Evolutionary conservation across 352 stramenopile species (phyloP).

Genomic region (Phytophthora ramorum): DNA sequence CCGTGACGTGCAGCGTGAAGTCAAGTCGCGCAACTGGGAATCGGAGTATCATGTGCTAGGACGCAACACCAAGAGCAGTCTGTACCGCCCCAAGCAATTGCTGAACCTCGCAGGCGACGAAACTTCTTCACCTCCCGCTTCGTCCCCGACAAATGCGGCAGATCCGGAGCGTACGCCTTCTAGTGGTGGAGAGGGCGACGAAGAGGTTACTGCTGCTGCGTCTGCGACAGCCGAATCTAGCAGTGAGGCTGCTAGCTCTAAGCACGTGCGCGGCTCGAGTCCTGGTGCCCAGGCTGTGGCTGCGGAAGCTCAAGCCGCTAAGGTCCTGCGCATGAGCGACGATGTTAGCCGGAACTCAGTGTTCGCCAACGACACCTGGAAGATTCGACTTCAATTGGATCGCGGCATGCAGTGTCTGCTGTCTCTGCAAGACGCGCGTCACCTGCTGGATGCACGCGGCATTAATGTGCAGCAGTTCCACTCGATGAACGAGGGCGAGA

Average conservation of each 20-base stretch:
- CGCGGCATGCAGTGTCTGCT: slow-evolving; percentile 79
- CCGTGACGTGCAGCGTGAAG: slow-evolving; percentile 61
- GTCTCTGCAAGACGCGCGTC: slow-evolving; percentile 82
- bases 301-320: slow-evolving; percentile 38
- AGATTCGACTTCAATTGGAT: slow-evolving; percentile 74
- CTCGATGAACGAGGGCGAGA: slow-evolving; percentile 70
- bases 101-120: slow-evolving; percentile 51
- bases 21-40: slow-evolving; percentile 81
- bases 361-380: slow-evolving; percentile 81
- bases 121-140: slow-evolving; percentile 13
- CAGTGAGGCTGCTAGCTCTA: slow-evolving; percentile 33
- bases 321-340: slow-evolving; percentile 67
- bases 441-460: slow-evolving; percentile 80
- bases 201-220: slow-evolving; percentile 12
- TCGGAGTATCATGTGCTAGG: slow-evolving; percentile 76
- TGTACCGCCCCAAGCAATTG: slow-evolving; percentile 80
- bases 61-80: slow-evolving; percentile 77
- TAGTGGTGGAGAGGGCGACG: slow-evolving; percentile 14
- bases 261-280: slow-evolving; percentile 30
- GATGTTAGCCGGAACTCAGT: slow-evolving; percentile 58
- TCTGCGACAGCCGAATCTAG: slow-evolving; percentile 32
- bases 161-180: slow-evolving; percentile 32
- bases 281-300: slow-evolving; percentile 33
- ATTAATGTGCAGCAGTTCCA: slow-evolving; percentile 91
- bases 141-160: slow-evolving; percentile 16